Evolutionary conservation across 1,139 yeast species (phyloP).

Genomic region (Pichia terricola): DNA sequence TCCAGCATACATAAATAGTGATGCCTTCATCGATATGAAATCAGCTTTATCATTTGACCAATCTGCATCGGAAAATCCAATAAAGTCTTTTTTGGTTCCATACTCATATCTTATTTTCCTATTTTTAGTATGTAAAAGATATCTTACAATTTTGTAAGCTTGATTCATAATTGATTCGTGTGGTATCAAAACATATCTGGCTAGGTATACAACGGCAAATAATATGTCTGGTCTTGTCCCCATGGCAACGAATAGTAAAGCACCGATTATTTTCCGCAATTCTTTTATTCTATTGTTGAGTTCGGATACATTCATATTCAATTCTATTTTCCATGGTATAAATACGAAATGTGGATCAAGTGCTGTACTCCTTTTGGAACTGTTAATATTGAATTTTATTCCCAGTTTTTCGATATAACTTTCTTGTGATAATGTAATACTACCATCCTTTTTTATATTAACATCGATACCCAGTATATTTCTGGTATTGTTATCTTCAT

Average conservation of each 20-base stretch:
- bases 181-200: background rate
- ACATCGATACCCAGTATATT: conserved; percentile 1
- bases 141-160: background rate
- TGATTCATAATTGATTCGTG: too few species aligned
- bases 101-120: background rate
- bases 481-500: background rate
- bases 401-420: background rate
- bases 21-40: background rate
- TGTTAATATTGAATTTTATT: background rate
- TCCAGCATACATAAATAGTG: background rate
- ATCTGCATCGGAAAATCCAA: background rate
- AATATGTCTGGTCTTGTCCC: background rate
- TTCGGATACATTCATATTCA: background rate
- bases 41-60: background rate
- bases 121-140: background rate
- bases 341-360: background rate
- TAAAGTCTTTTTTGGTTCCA: background rate
- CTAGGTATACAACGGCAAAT: background rate
- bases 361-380: background rate
- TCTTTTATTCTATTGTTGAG: background rate
- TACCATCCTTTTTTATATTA: too few species aligned
- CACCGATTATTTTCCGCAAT: background rate
- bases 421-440: background rate
- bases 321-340: background rate
- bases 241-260: background rate